Percentiles rank a stretch among this genome's conserved stretches.
phyloP scores from a whole-genome alignment of 148 eudicot species.

The Silene uniflora region DNA sequence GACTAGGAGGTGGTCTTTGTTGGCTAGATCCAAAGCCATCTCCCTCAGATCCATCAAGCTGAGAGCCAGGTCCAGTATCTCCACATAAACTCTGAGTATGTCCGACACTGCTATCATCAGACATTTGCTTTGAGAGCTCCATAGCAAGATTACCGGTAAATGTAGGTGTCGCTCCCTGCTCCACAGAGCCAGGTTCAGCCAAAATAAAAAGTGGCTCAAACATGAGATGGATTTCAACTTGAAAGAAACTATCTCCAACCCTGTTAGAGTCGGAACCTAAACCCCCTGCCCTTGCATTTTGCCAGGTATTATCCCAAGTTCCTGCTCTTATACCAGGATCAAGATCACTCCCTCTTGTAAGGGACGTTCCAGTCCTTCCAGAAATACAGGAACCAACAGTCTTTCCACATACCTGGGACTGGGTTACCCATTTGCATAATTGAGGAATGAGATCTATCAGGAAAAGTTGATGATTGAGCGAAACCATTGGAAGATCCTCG shows the following conservation, averaged over 20 bases:
- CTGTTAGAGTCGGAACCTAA: slow-evolving; percentile 60
- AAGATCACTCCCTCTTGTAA: slow-evolving; percentile 67
- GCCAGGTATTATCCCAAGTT: slow-evolving; percentile 89
- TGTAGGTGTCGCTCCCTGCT: slow-evolving; percentile 61
- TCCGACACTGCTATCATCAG: slow-evolving; percentile 66
- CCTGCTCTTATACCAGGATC: slow-evolving; percentile 69
- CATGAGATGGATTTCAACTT: slow-evolving; percentile 69
- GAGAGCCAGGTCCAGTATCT: slow-evolving; percentile 59
- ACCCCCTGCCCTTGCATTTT: slow-evolving; percentile 69
- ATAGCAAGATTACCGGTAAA: slow-evolving; percentile 34
- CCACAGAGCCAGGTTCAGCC: slow-evolving; percentile 91
- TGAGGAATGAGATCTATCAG: slow-evolving; percentile 65
- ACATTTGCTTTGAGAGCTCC: slow-evolving; percentile 48
- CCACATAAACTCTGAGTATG: slow-evolving; percentile 43
- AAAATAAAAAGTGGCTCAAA: slow-evolving; percentile 95
- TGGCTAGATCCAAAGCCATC: slow-evolving; percentile 54
- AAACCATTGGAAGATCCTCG: slow-evolving; percentile 56
- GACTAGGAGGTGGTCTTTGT: slow-evolving; percentile 62
- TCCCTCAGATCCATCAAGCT: slow-evolving; percentile 61
- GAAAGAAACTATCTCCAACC: slow-evolving; percentile 49
- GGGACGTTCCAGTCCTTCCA: slow-evolving; percentile 52
- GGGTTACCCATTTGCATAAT: slow-evolving; percentile 65
- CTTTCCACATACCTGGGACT: slow-evolving; percentile 88
- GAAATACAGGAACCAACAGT: slow-evolving; percentile 66
- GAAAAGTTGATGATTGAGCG: slow-evolving; percentile 41